These are phyloP conservation scores for Metschnikowia koreensis DNA, from an alignment of 805 yeast species.

Conservation along the genomic window DNA sequence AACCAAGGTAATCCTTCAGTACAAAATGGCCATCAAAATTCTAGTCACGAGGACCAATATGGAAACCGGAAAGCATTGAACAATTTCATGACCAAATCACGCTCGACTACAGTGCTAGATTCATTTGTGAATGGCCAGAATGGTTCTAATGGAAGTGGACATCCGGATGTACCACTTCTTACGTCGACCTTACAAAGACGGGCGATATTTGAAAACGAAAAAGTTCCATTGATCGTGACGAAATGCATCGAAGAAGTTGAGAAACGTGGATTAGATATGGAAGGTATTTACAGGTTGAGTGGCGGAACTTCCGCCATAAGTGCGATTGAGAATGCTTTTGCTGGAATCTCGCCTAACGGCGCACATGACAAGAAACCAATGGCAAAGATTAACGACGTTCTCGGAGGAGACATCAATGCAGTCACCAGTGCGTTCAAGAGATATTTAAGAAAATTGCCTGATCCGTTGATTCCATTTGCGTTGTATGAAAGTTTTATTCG, in stretches of 20 bases:
- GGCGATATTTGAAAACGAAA: conserved; percentile 56
- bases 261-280: conserved; percentile 66
- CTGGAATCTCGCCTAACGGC: conserved; percentile 25
- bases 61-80: conserved; percentile 15
- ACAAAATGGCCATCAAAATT: neutral
- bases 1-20: conserved; percentile 14
- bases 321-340: conserved; percentile 42
- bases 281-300: conserved; percentile 88
- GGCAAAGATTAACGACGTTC: conserved; percentile 31
- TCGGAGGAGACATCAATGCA: conserved; percentile 75
- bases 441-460: conserved; percentile 79
- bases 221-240: conserved; percentile 69
- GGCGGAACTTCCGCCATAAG: conserved; percentile 74
- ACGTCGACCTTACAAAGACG: conserved; percentile 62
- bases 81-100: conserved; percentile 36
- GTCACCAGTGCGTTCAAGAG: conserved; percentile 84
- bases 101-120: conserved; percentile 48
- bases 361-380: conserved; percentile 34
- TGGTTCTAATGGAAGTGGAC: neutral
- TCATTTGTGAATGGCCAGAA: conserved; percentile 24
- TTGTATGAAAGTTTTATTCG: conserved; percentile 65
- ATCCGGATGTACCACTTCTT: conserved; percentile 34
- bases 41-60: conserved; percentile 2
- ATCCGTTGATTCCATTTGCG: conserved; percentile 75
- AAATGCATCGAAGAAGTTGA: conserved; percentile 79